These are phyloP conservation scores for Cryptococcus hybrid DNA, from an alignment of 1,284 basidiomycete genomes.

Conservation along the genomic window DNA sequence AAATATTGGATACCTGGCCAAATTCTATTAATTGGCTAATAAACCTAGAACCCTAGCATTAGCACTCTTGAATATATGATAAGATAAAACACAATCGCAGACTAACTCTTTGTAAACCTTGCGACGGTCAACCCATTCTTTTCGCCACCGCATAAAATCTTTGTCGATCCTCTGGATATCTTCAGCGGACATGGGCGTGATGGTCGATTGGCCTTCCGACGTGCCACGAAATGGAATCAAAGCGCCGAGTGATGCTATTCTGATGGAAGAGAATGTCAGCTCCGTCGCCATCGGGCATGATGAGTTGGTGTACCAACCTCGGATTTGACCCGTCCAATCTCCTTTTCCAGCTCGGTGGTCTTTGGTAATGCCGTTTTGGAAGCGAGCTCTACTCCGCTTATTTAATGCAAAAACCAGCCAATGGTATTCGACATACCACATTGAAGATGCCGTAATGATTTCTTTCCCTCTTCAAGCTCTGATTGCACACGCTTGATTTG, in stretches of 20 bases:
- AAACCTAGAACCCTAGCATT: conserved; percentile 18
- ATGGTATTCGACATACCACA: conserved; percentile 52
- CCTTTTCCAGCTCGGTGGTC: conserved; percentile 59
- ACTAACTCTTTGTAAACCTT: conserved; percentile 46
- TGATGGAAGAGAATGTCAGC: conserved; percentile 6
- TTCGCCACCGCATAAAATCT: conserved; percentile 46
- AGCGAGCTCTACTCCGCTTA: conserved; percentile 57
- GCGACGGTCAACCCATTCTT: conserved; percentile 42
- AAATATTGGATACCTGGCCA: conserved; percentile 18
- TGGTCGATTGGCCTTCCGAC: conserved; percentile 8
- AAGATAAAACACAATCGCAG: background rate
- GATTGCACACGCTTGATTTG: conserved; percentile 60
- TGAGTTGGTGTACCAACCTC: conserved; percentile 28
- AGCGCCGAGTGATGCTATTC: conserved; percentile 32
- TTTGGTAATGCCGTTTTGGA: conserved; percentile 65
- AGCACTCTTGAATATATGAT: background rate
- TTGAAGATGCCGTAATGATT: conserved; percentile 56
- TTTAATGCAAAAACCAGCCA: background rate
- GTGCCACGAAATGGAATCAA: conserved; percentile 27
- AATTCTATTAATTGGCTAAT: conserved; percentile 32
- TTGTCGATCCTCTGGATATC: conserved; percentile 41
- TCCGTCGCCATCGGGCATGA: background rate
- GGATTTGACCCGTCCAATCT: conserved; percentile 32
- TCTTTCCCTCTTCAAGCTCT: conserved; percentile 65
- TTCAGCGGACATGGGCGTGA: conserved; percentile 29